A percentile compares a stretch with the other conserved stretches of the same genome.
These are phyloP conservation scores for Solanum hybrid DNA, from an alignment of 305 asterid genomes.

Conservation along the genomic window DNA sequence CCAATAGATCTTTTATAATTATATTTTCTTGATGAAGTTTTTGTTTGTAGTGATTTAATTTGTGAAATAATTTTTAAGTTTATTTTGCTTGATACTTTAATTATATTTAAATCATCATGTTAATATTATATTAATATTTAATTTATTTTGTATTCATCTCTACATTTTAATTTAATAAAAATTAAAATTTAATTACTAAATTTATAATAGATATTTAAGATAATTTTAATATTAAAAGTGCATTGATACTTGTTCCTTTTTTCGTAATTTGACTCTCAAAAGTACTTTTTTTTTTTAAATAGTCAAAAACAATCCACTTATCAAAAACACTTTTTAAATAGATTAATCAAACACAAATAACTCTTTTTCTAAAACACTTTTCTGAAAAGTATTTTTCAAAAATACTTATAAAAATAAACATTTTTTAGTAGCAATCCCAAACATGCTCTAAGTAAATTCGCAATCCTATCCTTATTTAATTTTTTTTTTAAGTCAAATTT, in stretches of 20 bases:
- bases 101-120: too few species aligned
- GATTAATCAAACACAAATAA: not conserved
- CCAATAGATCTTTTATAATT: too few species aligned
- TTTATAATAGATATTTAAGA: too few species aligned
- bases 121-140: too few species aligned
- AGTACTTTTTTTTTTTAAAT: too few species aligned
- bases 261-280: not conserved
- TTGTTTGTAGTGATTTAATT: not conserved
- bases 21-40: not conserved
- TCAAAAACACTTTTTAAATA: too few species aligned
- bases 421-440: too few species aligned
- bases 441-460: not conserved
- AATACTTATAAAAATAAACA: too few species aligned
- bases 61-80: not conserved
- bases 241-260: not conserved
- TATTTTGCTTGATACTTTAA: not conserved
- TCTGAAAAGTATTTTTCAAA: too few species aligned
- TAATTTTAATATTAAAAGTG: too few species aligned
- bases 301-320: not conserved
- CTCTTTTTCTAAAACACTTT: not conserved
- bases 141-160: not conserved
- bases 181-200: too few species aligned
- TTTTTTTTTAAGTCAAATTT: not conserved
- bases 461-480: not conserved
- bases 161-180: not conserved